Base-by-base conservation (phyloP, 164 flowering plant species). In the Aristolochia californica region DNA sequence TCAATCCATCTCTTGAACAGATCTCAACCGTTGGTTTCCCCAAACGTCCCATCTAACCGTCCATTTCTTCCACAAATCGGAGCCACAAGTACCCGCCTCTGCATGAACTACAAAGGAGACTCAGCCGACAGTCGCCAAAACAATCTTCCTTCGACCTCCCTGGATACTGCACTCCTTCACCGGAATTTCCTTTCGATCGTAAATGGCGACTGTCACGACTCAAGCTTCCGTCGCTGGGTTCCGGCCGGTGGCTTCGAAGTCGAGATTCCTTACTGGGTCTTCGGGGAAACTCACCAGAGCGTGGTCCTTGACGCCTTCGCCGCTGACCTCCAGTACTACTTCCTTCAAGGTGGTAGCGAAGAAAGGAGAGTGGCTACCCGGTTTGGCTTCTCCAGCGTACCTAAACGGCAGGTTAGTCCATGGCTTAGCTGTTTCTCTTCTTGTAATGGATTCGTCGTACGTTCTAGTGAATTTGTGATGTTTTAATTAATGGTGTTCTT, bases 291-390 rank as follows among this genome's bases (percentile, higher is more conserved):
- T 80, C 22, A 51, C 69, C 27, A 45, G 78, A 13, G 73, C 66
- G 40, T 20, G 77, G 58, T 56, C 77, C 13, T 73, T n/a, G n/a
- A 68, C 45, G 53, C 77, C 5, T 4, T 66, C n/a, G 22, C 64
- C 2, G n/a, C n/a, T 16, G 0, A 53, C 83, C 0, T 34, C 40
- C n/a, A n/a, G n/a, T 28, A 5, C 52, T 7, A 13, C 51, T 25
- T 74, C 84, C 17, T 70, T 81, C 61, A 79, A 77, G 25, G 74
- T 81, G 21, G 78, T 78, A 47, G 88, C 87, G 66, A 78, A 80
- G 72, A 76, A 83, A 67, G 93, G 93, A 1, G 80, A 81, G 55
- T 85, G 93, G 93, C 51, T 85, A 23, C 93, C 93, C 1, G 88
- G 93, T 10, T 64, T 81, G 70, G 62, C 93, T 18, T 76, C 88